These are phyloP conservation scores for Thermoascus crustaceus DNA, from an alignment of 2,329 filamentous ascomycete genomes.

Conservation along the genomic window DNA sequence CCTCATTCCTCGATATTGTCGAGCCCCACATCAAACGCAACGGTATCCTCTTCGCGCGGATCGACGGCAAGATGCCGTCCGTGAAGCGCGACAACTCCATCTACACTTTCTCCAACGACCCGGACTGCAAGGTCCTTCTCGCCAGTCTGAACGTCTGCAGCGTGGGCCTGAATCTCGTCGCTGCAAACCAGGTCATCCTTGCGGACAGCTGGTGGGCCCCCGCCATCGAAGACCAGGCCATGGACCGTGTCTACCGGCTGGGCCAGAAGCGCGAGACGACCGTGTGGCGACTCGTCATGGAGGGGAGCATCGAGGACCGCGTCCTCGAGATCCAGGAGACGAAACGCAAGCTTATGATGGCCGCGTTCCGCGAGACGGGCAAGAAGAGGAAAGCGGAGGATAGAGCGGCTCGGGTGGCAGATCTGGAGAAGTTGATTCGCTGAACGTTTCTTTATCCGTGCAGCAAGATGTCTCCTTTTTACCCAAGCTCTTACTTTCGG, in stretches of 20 bases:
- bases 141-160: slow-evolving; percentile 75
- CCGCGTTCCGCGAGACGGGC: slow-evolving; percentile 69
- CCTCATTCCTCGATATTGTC: slow-evolving; percentile 67
- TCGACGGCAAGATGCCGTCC: slow-evolving; percentile 72
- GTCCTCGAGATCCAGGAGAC: slow-evolving; percentile 70
- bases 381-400: slow-evolving; percentile 50
- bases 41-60: slow-evolving; percentile 58
- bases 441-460: too few relatives aligned
- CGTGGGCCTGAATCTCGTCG: slow-evolving; percentile 77
- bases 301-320: slow-evolving; percentile 70
- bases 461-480: too few relatives aligned
- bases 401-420: slow-evolving; percentile 45
- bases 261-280: slow-evolving; percentile 73
- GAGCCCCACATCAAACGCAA: slow-evolving; percentile 57
- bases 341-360: slow-evolving; percentile 68
- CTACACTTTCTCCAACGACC: slow-evolving; percentile 56
- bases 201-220: slow-evolving; percentile 88
- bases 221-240: slow-evolving; percentile 83
- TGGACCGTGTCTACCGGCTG: slow-evolving; percentile 78
- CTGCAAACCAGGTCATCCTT: slow-evolving; percentile 77
- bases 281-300: slow-evolving; percentile 74
- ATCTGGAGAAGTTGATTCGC: slow-evolving; percentile 31
- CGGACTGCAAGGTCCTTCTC: slow-evolving; percentile 64
- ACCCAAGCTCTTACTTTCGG: too few relatives aligned
- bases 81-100: slow-evolving; percentile 64